Evolutionary conservation across 2,329 filamentous ascomycete species (phyloP).

Genomic region (Aureobasidium sp.): DNA sequence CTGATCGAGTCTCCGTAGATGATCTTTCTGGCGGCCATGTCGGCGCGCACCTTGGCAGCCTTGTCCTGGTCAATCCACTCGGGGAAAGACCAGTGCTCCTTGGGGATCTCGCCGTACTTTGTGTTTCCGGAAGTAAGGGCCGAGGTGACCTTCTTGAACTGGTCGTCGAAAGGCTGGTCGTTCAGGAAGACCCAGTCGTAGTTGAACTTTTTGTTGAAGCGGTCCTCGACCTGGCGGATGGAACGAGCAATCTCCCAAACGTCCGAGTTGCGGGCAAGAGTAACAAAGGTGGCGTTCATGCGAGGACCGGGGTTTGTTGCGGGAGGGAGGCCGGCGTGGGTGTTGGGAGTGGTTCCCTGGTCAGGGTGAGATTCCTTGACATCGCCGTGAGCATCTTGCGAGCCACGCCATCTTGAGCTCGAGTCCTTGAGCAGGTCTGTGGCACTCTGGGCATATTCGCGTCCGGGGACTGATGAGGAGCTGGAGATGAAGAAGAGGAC

Average conservation of each 20-base stretch:
- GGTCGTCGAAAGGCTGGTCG: conserved; percentile 85
- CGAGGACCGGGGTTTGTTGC: conserved; percentile 58
- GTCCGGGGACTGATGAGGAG: conserved; percentile 38
- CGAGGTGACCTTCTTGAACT: conserved; percentile 86
- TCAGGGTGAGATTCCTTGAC: conserved; percentile 14
- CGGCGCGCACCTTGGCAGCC: conserved; percentile 81
- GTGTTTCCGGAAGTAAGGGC: conserved; percentile 89
- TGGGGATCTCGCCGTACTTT: conserved; percentile 79
- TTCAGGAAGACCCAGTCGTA: conserved; percentile 99
- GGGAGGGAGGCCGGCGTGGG: conserved; percentile 31
- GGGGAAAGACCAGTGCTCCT: conserved; percentile 96
- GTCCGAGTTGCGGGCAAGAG: conserved; percentile 85
- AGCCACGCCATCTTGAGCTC: conserved; percentile 23
- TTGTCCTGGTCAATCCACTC: conserved; percentile 93
- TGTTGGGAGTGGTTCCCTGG: conserved; percentile 27
- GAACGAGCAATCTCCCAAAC: conserved; percentile 95
- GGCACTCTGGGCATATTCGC: conserved; percentile 29
- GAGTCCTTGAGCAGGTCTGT: conserved; percentile 30
- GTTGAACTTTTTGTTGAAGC: conserved; percentile 93
- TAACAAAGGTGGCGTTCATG: conserved; percentile 97
- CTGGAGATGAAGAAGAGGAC: conserved; percentile 78
- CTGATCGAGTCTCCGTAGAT: conserved; percentile 97
- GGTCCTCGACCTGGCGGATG: conserved; percentile 93
- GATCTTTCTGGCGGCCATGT: conserved; percentile 90
- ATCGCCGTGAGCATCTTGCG: conserved; percentile 17